Conservation (phyloP, 2,329 filamentous ascomycete genomes). For the Chaetomium sp. region DNA sequence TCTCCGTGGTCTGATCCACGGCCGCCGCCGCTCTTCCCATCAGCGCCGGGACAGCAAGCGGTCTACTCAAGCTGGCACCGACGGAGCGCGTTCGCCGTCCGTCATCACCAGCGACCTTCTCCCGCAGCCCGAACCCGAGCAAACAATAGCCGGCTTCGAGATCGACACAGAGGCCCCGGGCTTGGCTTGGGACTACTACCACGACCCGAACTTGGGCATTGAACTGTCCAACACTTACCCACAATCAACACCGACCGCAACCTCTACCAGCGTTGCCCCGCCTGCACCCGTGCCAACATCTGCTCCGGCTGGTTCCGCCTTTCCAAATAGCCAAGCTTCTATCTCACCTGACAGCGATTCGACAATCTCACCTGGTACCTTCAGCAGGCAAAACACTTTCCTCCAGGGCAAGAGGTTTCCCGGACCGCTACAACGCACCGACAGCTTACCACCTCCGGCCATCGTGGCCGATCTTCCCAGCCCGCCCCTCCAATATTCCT, state of each 20-base stretch:
- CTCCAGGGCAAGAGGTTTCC: slow-evolving; percentile 21
- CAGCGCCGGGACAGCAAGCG: slow-evolving; percentile 34
- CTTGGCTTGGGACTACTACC: slow-evolving; percentile 35
- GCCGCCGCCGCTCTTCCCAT: slow-evolving; percentile 29
- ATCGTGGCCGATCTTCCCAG: slow-evolving; percentile 37
- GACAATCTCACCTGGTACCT: slow-evolving; percentile 27
- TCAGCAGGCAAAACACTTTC: slow-evolving; percentile 26
- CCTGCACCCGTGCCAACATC: slow-evolving; percentile 20
- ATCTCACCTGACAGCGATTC: slow-evolving; percentile 30
- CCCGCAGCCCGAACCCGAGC: slow-evolving; percentile 22
- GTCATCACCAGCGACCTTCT: slow-evolving; percentile 26
- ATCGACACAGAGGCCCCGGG: slow-evolving; percentile 33
- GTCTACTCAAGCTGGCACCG: slow-evolving; percentile 30
- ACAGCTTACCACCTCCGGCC: slow-evolving; percentile 34
- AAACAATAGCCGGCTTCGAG: slow-evolving; percentile 27
- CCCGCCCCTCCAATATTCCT: slow-evolving; percentile 26
- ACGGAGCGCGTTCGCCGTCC: slow-evolving; percentile 32
- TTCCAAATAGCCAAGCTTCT: slow-evolving; percentile 16
- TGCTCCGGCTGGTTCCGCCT: slow-evolving; percentile 23
- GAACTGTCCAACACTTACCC: slow-evolving; percentile 24
- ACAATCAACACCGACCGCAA: slow-evolving; percentile 20
- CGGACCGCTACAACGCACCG: slow-evolving; percentile 31
- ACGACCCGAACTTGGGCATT: slow-evolving; percentile 31
- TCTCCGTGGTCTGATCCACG: slow-evolving; percentile 30
- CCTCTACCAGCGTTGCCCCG: slow-evolving; percentile 21